phyloP scores from a whole-genome alignment of 768 basidiomycete genomes.

The Xerocomus brunneocitrinus region DNA sequence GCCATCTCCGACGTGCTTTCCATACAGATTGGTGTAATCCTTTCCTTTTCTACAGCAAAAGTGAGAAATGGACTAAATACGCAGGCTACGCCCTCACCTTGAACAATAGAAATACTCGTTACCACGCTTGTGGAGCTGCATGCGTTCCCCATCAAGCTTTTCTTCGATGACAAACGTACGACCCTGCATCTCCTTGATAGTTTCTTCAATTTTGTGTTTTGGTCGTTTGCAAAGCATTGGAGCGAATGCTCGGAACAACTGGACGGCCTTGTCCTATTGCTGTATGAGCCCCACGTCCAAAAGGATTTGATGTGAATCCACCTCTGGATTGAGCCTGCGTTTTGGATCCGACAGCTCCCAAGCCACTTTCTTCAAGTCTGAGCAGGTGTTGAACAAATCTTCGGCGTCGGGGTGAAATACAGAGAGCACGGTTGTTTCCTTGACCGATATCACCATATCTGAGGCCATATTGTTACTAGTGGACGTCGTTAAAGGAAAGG shows the following conservation, averaged over 20 bases:
- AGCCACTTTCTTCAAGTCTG: conserved; percentile 89
- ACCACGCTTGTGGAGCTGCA: conserved; percentile 91
- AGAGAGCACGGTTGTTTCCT: conserved; percentile 88
- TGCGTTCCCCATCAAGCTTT: conserved; percentile 95
- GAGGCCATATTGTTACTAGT: neutral
- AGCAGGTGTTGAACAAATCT: conserved; percentile 93
- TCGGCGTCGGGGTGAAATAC: conserved; percentile 94
- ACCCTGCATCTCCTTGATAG: conserved; percentile 80
- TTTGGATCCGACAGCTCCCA: conserved; percentile 83
- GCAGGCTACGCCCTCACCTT: conserved; percentile 42
- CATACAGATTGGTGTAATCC: conserved; percentile 89
- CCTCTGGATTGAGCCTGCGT: conserved; percentile 58
- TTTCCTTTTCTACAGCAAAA: conserved; percentile 68
- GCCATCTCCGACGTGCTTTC: conserved; percentile 74
- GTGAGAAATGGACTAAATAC: neutral
- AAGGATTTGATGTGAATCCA: conserved; percentile 13
- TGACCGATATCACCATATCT: conserved; percentile 92
- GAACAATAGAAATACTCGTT: conserved; percentile 93
- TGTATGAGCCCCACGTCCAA: conserved; percentile 3
- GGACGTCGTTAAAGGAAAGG: neutral
- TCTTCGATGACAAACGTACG: conserved; percentile 88
- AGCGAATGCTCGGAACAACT: conserved; percentile 81
- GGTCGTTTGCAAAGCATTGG: conserved; percentile 96
- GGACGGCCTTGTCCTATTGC: conserved; percentile 73
- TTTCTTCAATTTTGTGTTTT: conserved; percentile 72